phyloP scores from a whole-genome alignment of 306 rosid species.

The Dalbergia cultrata region DNA sequence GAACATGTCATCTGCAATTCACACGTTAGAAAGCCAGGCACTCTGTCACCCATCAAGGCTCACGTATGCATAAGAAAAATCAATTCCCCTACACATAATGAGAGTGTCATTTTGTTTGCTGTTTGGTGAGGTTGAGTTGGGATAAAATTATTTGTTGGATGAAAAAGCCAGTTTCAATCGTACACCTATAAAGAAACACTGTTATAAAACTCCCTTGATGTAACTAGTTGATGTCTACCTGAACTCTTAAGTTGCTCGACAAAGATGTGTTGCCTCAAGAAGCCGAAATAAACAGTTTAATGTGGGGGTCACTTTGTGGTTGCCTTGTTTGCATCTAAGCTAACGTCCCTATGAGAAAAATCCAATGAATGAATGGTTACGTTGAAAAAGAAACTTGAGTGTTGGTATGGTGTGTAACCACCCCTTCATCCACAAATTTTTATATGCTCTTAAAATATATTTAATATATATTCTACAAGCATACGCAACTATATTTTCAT shows the following conservation, averaged over 20 bases:
- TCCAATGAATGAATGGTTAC: conserved; percentile 61
- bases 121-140: conserved; percentile 43
- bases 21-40: background rate
- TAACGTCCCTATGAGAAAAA: conserved; percentile 54
- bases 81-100: conserved; percentile 23
- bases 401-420: conserved; percentile 44
- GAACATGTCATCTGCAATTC: background rate
- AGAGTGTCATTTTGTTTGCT: conserved; percentile 48
- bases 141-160: conserved; percentile 37
- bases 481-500: no score
- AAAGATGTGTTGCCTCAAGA: conserved; percentile 36
- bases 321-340: conserved; percentile 58
- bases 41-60: conserved; percentile 31
- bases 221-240: conserved; percentile 39
- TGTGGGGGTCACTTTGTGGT: conserved; percentile 53
- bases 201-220: conserved; percentile 43
- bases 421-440: background rate
- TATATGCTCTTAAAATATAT: no score
- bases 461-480: no score
- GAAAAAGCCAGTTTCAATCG: conserved; percentile 42
- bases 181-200: conserved; percentile 42
- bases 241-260: conserved; percentile 21
- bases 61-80: conserved; percentile 21
- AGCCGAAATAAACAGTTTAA: conserved; percentile 35
- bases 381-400: conserved; percentile 49